Conservation (phyloP, 2,329 filamentous ascomycete genomes). For the Fusarium bactridioides region DNA sequence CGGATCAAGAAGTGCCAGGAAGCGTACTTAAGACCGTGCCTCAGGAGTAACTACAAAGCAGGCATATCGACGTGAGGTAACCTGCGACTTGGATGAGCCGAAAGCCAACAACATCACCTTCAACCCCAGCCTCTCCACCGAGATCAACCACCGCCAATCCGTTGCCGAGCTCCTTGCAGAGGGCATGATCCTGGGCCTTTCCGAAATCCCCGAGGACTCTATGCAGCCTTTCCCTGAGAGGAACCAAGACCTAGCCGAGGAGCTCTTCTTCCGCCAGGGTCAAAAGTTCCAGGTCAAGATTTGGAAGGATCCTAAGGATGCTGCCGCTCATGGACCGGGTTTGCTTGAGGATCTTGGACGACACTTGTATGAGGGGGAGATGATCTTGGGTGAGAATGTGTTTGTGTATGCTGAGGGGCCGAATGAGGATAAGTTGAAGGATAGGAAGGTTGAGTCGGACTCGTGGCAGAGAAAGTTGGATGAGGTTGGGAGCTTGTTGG, state of each 20-base stretch:
- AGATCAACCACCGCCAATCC: constrained; percentile 9
- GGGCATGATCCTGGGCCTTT: constrained; percentile 43
- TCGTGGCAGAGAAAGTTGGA: constrained; percentile 37
- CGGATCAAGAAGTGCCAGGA: neutral
- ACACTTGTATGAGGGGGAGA: constrained; percentile 1
- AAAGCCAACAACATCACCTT: constrained; percentile 35
- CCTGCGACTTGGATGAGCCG: too few relatives aligned
- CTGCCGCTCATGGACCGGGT: neutral
- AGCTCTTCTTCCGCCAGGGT: constrained; percentile 19
- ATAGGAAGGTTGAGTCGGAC: constrained; percentile 10
- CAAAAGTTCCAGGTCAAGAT: constrained; percentile 16
- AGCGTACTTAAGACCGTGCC: neutral
- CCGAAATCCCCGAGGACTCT: constrained; percentile 45
- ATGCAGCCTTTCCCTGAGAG: constrained; percentile 50
- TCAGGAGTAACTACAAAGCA: neutral
- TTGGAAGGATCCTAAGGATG: constrained; percentile 19
- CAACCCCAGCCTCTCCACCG: neutral
- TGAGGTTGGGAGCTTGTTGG: constrained; percentile 31
- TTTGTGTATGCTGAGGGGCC: constrained; percentile 36
- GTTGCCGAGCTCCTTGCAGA: constrained; percentile 15
- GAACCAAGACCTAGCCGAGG: constrained; percentile 10
- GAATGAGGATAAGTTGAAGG: constrained; percentile 27
- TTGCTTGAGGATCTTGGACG: constrained; percentile 2
- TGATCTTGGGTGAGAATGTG: constrained; percentile 22
- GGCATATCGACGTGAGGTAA: neutral